Evolutionary conservation across 495 filamentous ascomycete species (phyloP).

Genomic region (Xylaria scruposa): DNA sequence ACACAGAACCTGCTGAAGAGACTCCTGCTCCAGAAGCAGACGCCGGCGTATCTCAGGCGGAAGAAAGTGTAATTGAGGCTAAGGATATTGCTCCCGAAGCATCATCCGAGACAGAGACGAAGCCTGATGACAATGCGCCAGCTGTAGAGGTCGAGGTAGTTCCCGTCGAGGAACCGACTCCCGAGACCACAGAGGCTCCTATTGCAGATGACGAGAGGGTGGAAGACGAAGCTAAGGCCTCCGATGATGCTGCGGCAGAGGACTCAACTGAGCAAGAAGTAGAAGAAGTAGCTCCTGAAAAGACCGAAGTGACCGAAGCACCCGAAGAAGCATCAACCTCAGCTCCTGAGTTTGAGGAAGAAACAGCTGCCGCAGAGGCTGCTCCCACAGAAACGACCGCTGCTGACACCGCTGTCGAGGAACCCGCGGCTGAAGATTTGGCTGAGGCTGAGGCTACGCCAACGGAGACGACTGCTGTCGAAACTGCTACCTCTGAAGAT

Average conservation of each 20-base stretch:
- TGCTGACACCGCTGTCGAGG: not conserved
- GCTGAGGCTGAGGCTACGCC: not conserved
- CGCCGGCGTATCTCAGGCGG: not conserved
- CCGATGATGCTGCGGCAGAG: slow-evolving; percentile 1
- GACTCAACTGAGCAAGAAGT: not conserved
- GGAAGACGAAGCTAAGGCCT: not conserved
- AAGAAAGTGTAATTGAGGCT: not conserved
- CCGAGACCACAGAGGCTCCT: slow-evolving; percentile 16
- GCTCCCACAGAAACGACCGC: slow-evolving; percentile 19
- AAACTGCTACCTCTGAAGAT: not conserved
- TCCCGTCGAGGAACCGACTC: slow-evolving; percentile 4
- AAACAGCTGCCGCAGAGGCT: slow-evolving; percentile 1
- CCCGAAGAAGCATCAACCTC: not conserved
- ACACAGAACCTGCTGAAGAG: not conserved
- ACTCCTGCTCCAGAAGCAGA: not conserved
- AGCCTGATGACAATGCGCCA: not conserved
- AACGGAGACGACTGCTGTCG: not conserved
- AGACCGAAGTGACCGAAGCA: not conserved
- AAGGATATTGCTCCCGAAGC: not conserved
- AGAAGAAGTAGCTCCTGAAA: slow-evolving; percentile 3
- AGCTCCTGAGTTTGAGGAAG: slow-evolving; percentile 16
- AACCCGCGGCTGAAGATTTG: not conserved
- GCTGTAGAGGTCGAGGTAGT: slow-evolving; percentile 11
- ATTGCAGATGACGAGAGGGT: not conserved
- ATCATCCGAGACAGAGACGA: not conserved